Conservation (phyloP, 148 eudicot genomes). For the Fagopyrum tataricum region DNA sequence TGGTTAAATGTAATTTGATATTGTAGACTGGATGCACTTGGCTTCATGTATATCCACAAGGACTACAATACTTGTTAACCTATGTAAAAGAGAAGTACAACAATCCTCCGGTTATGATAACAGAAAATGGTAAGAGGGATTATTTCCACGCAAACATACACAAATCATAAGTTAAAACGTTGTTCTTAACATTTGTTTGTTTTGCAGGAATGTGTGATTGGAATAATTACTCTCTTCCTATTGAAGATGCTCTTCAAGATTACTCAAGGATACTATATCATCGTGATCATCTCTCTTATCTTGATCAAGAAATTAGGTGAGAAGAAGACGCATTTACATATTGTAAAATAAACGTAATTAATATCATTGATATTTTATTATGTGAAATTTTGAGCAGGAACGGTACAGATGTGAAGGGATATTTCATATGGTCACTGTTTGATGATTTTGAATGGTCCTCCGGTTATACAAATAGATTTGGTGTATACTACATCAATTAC, state of each 20-base stretch:
- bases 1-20: background rate
- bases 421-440: slow-evolving; percentile 55
- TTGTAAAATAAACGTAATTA: too few species aligned
- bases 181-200: background rate
- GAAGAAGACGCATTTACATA: background rate
- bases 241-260: background rate
- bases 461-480: slow-evolving; percentile 36
- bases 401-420: slow-evolving; percentile 51
- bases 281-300: background rate
- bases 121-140: background rate
- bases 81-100: background rate
- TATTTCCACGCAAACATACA: background rate
- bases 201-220: background rate
- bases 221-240: background rate
- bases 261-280: background rate
- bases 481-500: slow-evolving; percentile 34
- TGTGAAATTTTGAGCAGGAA: slow-evolving; percentile 19
- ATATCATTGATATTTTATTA: background rate
- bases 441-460: slow-evolving; percentile 53
- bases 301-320: background rate
- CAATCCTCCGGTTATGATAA: background rate
- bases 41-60: slow-evolving; percentile 3
- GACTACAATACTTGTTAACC: background rate
- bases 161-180: too few species aligned
- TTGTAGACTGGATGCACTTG: background rate